Base-by-base conservation (phyloP, 2,329 filamentous ascomycete species). In the Aspergillus persii region DNA sequence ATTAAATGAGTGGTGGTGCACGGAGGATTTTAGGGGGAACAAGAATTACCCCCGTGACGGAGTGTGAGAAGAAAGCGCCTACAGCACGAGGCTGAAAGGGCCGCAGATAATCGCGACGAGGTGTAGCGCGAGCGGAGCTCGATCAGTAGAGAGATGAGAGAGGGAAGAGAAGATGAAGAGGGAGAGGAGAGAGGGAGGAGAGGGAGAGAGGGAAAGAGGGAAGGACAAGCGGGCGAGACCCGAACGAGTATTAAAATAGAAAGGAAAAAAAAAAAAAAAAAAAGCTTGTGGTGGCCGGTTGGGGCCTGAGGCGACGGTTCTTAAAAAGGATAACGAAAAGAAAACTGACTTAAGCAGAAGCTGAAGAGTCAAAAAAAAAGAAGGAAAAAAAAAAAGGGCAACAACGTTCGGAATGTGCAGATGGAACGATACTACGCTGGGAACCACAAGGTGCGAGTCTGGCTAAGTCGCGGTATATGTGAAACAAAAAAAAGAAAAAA, bases 81-180 rank as follows among this genome's bases (percentile, higher is more conserved):
- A 68, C 67, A 68, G 66, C 67, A 59, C 66, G 66, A 68, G 63
- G 67, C 67, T 67, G 67, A 58, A 64, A 51, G 63, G 60, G 66
- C 62, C 52, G 54, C 59, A 46, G 52, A 55, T 53, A 50, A 65
- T 47, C 53, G 41, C 55, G 58, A 51, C 53, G 57, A 56, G 52
- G 58, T 50, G 60, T 49, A 41, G 54, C 48, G 50, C 11, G 23
- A 26, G 41, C 30, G 51, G 59, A 56, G 47, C 44, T 48, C 41
- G 46, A 29, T 54, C 31, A 48, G 39, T 53, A 41, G 49, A 46
- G 47, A 52, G 31, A 46, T 47, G 47, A 53, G 36, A 54, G 49
- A 51, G 30, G 18, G 33, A 39, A 53, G 50, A 48, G 41, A 53
- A 41, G 23, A 29, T 54, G 44, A 48, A 44, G 54, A 41, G 49